Conservation (phyloP, 768 basidiomycete species). For the Tulasnella sp. region DNA sequence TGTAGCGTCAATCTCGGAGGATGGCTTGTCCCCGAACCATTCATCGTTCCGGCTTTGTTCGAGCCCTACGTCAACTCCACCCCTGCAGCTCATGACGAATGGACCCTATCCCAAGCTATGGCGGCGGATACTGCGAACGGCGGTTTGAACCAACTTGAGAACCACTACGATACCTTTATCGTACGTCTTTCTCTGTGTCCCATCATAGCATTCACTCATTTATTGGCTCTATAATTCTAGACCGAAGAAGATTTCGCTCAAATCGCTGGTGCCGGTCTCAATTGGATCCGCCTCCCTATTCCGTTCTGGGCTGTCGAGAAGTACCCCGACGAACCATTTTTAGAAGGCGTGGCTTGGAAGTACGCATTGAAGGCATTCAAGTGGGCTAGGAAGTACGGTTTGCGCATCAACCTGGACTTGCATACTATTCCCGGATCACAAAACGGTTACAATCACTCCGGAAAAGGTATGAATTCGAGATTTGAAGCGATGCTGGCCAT, state of each 20-base stretch:
- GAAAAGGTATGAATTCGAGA: constrained; percentile 40
- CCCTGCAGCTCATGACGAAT: constrained; percentile 64
- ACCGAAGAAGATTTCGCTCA: constrained; percentile 93
- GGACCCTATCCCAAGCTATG: constrained; percentile 72
- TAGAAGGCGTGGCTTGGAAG: constrained; percentile 74
- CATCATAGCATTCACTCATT: neutral
- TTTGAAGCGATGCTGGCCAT: neutral
- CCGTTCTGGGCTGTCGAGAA: constrained; percentile 91
- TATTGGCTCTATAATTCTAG: constrained; percentile 39
- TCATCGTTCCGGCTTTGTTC: constrained; percentile 66
- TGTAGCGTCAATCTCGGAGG: constrained; percentile 90
- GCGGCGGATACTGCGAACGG: constrained; percentile 54
- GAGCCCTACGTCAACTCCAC: constrained; percentile 54
- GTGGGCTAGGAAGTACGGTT: constrained; percentile 96
- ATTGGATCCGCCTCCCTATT: constrained; percentile 86
- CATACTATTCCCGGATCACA: constrained; percentile 49
- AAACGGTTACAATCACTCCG: constrained; percentile 98
- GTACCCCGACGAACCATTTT: constrained; percentile 72
- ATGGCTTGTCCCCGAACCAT: constrained; percentile 58
- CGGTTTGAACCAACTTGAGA: constrained; percentile 60
- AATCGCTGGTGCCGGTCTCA: constrained; percentile 90
- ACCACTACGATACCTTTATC: constrained; percentile 93
- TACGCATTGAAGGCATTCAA: constrained; percentile 90
- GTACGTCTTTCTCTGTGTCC: constrained; percentile 41
- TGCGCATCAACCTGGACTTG: constrained; percentile 89